Evolutionary conservation across 2,329 filamentous ascomycete genomes (phyloP), one percentile per base, ranked within the genome.

Genomic region (Decorospora gaudefroyi): DNA sequence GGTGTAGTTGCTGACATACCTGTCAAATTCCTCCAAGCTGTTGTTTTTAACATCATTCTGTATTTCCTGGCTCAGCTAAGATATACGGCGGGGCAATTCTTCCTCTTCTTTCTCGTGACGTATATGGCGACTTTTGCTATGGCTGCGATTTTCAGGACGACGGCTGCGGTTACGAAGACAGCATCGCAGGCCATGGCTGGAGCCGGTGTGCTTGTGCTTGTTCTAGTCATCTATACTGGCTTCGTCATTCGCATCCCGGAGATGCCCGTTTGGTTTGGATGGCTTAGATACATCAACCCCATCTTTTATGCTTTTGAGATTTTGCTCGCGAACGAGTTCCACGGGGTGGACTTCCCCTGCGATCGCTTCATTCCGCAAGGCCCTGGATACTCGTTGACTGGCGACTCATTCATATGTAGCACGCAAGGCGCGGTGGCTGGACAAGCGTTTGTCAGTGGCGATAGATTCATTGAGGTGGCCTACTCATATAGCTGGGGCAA

Each of bases 61-160:
- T 96, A 96, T 73, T 96, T 96, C 71, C 84, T 96, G 80, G 84
- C 87, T 0, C 85, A 88, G 50, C 74, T 96, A 18, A 81, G 86
- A 32, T 79, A 87, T 26, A 83, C 85, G 35, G 73, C 88, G 0
- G 85, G 83, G 1, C 74, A 85, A 1, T 96, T 93, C 76, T 96
- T 96, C 76, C 83, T 89, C 69, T 95, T 87, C 78, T 73, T 90
- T 52, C 6, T 62, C 90, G 63, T 79, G 78, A 56, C 62, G 2
- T 68, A 67, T 31, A 74, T 77, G 23, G 78, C 73, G 3, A 84
- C 81, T 0, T 76, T 87, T 38, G 76, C 76, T 42, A 93, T 93
- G 87, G 88, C 85, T 21, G 89, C 88, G 78, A 78, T 91, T 42
- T 95, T 95, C 78, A 80, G 89, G 37, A 86, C 82, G 4, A 87